Conservation (phyloP, 73 alveolate genomes). For the Paramecium caudatum region DNA sequence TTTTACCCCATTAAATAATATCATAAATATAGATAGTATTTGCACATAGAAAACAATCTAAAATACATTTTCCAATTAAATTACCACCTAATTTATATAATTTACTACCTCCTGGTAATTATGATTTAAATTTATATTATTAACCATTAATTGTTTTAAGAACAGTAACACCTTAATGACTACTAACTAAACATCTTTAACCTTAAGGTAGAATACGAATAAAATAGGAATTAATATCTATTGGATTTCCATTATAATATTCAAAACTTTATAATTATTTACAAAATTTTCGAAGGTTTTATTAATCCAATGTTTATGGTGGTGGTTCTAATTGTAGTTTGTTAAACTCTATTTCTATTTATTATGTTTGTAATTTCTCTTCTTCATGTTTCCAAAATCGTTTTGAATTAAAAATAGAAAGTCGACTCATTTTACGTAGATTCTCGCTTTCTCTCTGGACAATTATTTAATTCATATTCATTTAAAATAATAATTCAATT, state of each 20-base stretch:
- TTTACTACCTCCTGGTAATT: slow-evolving; percentile 46
- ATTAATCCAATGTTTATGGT: not conserved
- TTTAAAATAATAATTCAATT: slow-evolving; percentile 42
- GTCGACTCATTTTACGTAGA: slow-evolving; percentile 7
- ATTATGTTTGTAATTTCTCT: slow-evolving; percentile 16
- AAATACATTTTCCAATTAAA: slow-evolving; percentile 29
- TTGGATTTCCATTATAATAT: not conserved
- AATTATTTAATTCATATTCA: slow-evolving; percentile 18
- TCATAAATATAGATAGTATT: slow-evolving; percentile 24
- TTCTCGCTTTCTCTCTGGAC: slow-evolving; percentile 43
- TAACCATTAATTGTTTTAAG: slow-evolving; percentile 1
- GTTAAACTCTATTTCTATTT: slow-evolving; percentile 9
- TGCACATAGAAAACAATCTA: slow-evolving; percentile 27
- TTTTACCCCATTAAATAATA: slow-evolving; percentile 40
- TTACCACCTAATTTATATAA: not conserved
- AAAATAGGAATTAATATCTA: not conserved
- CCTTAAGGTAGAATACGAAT: slow-evolving; percentile 8
- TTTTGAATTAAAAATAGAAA: not conserved
- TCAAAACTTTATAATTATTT: slow-evolving; percentile 32
- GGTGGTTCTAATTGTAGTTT: slow-evolving; percentile 10
- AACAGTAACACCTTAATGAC: not conserved
- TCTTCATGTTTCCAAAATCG: slow-evolving; percentile 23
- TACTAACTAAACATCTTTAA: slow-evolving; percentile 22
- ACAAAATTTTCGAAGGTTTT: slow-evolving; percentile 48
- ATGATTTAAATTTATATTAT: slow-evolving; percentile 21